These are phyloP conservation scores for Margaritispora aquatica DNA, from an alignment of 495 filamentous ascomycete species.

Conservation along the genomic window DNA sequence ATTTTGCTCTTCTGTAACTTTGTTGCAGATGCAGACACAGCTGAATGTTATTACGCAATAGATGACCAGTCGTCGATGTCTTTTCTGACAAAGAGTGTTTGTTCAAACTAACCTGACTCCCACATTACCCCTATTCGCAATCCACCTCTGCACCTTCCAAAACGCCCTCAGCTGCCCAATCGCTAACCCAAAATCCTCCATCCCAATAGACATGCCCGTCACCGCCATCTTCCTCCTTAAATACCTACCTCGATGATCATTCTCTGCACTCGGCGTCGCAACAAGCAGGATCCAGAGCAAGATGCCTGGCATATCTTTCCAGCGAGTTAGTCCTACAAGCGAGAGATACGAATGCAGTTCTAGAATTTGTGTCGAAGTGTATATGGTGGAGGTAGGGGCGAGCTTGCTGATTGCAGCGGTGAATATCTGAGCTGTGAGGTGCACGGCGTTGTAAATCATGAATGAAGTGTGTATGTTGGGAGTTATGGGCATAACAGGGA, in stretches of 20 bases:
- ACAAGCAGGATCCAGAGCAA: slow-evolving; percentile 23
- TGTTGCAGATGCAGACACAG: no score
- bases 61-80: no score
- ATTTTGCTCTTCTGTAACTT: no score
- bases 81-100: not conserved
- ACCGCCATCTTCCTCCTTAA: slow-evolving; percentile 23
- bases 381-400: not conserved
- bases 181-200: slow-evolving; percentile 20
- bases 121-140: slow-evolving; percentile 3
- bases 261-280: not conserved
- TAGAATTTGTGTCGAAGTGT: not conserved
- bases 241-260: slow-evolving; percentile 15
- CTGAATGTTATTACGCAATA: no score
- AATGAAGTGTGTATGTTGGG: not conserved
- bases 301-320: slow-evolving; percentile 23
- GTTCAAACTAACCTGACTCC: no score
- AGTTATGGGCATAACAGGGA: not conserved
- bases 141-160: slow-evolving; percentile 22
- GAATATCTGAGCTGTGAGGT: slow-evolving; percentile 5
- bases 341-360: not conserved
- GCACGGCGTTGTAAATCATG: not conserved
- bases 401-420: not conserved
- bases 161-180: slow-evolving; percentile 21
- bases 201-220: slow-evolving; percentile 21
- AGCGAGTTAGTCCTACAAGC: slow-evolving; percentile 1